Evolutionary conservation across 2,329 filamentous ascomycete genomes (phyloP).

Genomic region (Aspergillus oerlinghausenensis): DNA sequence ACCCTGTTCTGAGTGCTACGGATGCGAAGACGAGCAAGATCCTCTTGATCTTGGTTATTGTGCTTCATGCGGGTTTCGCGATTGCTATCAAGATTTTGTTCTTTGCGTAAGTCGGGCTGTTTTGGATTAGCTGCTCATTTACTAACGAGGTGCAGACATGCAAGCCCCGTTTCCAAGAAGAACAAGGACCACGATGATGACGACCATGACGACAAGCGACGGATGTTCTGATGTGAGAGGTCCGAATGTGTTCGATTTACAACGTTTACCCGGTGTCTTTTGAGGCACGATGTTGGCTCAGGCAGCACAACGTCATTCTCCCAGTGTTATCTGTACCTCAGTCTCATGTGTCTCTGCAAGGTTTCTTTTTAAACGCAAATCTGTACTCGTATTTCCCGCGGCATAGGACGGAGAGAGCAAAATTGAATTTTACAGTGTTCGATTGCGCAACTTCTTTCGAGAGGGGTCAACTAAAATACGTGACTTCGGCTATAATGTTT

Average conservation of each 20-base stretch:
- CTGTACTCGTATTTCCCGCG: constrained; percentile 10
- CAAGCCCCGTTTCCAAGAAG: constrained; percentile 55
- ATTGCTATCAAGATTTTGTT: constrained; percentile 95
- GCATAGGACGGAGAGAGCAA: constrained; percentile 4
- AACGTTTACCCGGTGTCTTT: not conserved
- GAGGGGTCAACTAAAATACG: constrained; percentile 34
- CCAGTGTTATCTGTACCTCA: not conserved
- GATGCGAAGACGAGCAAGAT: constrained; percentile 89
- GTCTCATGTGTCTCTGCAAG: not conserved
- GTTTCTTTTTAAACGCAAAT: not conserved
- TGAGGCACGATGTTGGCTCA: constrained; percentile 14
- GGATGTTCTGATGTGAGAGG: constrained; percentile 24
- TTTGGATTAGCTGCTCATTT: constrained; percentile 9
- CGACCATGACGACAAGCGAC: constrained; percentile 27
- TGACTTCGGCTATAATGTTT: constrained; percentile 35
- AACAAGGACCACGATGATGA: constrained; percentile 30
- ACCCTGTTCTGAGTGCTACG: constrained; percentile 86
- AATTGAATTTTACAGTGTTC: constrained; percentile 35
- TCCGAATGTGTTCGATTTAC: not conserved
- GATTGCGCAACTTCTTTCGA: constrained; percentile 31
- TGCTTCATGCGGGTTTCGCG: constrained; percentile 81
- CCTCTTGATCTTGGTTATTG: constrained; percentile 75
- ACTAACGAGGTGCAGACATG: constrained; percentile 44
- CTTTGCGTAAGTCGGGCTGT: constrained; percentile 61
- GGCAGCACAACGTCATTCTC: constrained; percentile 12